Conservation (phyloP, 371 early-diverging fungal genomes). For the Mucor indicus region DNA sequence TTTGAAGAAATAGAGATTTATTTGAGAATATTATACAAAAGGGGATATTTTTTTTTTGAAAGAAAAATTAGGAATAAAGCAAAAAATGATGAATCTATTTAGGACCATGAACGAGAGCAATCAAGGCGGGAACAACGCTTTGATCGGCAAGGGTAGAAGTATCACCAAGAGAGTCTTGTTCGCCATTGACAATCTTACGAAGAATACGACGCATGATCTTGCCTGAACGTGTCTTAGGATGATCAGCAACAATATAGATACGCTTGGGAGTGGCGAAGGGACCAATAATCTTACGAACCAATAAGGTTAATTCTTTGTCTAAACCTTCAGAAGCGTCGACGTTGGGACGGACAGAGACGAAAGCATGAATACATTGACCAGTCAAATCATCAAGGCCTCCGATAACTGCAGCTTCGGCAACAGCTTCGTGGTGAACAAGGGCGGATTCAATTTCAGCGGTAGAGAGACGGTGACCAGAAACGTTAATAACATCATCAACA, state of each 20-base stretch:
- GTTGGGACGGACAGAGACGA: constrained; percentile 66
- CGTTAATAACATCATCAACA: constrained; percentile 97
- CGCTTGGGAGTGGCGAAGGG: constrained; percentile 93
- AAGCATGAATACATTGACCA: constrained; percentile 80
- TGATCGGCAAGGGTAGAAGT: constrained; percentile 84
- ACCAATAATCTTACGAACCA: constrained; percentile 87
- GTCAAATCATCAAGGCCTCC: constrained; percentile 91
- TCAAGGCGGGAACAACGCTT: constrained; percentile 25
- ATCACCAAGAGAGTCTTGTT: constrained; percentile 85
- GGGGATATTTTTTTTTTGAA: no score
- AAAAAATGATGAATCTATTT: constrained; percentile 5
- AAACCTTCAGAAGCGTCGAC: constrained; percentile 42
- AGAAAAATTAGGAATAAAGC: not conserved
- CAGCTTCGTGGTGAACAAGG: constrained; percentile 68
- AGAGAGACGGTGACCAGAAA: constrained; percentile 93
- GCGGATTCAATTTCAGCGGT: constrained; percentile 96
- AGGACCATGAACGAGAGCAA: constrained; percentile 19
- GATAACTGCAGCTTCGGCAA: constrained; percentile 96
- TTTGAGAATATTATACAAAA: no score
- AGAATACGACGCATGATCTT: constrained; percentile 95
- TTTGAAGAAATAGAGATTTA: no score
- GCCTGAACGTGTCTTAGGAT: constrained; percentile 97
- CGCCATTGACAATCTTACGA: constrained; percentile 86
- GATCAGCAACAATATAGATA: constrained; percentile 78
- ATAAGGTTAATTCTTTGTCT: constrained; percentile 63